phyloP scores from a whole-genome alignment of 2,329 filamentous ascomycete genomes.

The Cladosporium sp. region DNA sequence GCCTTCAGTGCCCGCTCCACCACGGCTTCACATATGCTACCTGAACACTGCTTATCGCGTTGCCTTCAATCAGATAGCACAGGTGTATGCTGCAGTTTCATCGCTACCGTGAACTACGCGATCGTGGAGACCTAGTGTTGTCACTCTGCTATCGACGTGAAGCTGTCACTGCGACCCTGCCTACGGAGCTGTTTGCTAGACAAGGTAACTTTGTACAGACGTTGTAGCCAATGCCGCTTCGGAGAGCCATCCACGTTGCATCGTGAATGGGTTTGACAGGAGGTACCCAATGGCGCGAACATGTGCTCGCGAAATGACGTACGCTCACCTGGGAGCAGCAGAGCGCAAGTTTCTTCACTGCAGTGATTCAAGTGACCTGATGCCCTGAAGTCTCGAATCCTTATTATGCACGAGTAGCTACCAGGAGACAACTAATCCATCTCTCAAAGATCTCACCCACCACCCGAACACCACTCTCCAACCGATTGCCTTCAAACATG shows the following conservation, averaged over 20 bases:
- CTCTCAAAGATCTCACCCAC: not conserved
- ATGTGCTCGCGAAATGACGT: constrained; percentile 1
- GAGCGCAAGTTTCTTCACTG: not conserved
- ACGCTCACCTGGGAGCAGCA: not conserved
- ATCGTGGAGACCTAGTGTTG: not conserved
- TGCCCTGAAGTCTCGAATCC: too few species aligned
- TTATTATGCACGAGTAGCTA: too few species aligned
- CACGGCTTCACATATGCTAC: not conserved
- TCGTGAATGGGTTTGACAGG: not conserved
- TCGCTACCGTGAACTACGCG: not conserved
- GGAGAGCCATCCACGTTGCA: constrained; percentile 9
- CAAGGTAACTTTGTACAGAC: not conserved
- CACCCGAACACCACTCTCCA: not conserved
- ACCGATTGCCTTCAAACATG: not conserved
- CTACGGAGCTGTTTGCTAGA: constrained; percentile 2
- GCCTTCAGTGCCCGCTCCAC: not conserved
- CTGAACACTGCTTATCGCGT: not conserved
- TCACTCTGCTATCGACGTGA: not conserved
- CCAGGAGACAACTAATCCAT: too few species aligned
- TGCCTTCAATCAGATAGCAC: not conserved
- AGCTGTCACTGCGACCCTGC: not conserved
- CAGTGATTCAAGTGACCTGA: not conserved
- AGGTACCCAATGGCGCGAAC: not conserved
- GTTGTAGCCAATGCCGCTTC: constrained; percentile 1
- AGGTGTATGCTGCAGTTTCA: not conserved